Base-by-base conservation (phyloP, 2,329 filamentous ascomycete genomes). In the Diatrype stigma region DNA sequence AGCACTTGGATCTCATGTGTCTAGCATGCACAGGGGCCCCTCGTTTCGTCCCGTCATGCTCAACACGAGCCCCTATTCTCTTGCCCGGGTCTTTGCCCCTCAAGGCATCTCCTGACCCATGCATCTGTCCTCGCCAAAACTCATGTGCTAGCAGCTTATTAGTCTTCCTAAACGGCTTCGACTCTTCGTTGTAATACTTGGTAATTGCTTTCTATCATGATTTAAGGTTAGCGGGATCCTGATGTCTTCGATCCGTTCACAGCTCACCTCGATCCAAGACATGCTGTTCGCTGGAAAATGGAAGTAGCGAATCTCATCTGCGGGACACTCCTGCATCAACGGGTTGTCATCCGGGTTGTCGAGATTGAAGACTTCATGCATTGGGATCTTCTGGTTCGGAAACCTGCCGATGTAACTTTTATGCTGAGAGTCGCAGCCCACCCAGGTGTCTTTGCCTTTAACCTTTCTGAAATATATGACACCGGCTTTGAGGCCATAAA, bases 241-340 rank as follows among this genome's bases (percentile, higher is more conserved):
- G 11, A 21, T 12, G 10, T 12, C 7, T 21, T n/a, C 16, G 22
- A 19, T 23, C 19, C 7, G 11, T 6, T 16, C 5, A 10, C 12
- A n/a, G 34, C 35, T 49, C 14, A 53, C 51, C 51, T 53, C 51
- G 17, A 53, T 47, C 51, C 51, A 53, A 1, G 46, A 14, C 52
- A 54, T 54, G 19, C 51, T 54, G 30, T 54, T 54, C 3, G 49
- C 34, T 3, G 52, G 52, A 17, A 54, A 49, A 19, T 54, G 52
- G 16, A 54, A 54, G 17, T 54, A 54, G 3, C 50, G 46, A 28
- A 54, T 44, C 3, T 10, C 6, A 16, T 51, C 12, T 3, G 17
- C 5, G 2, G 49, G 46, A 19, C 51, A 51, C 4, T 12, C n/a
- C 26, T 51, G 21, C 23, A 23, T 30, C 3, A 53, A 37, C 8